Evolutionary conservation across 768 basidiomycete genomes (phyloP).

Genomic region (Xerocomellus amylosporus): DNA sequence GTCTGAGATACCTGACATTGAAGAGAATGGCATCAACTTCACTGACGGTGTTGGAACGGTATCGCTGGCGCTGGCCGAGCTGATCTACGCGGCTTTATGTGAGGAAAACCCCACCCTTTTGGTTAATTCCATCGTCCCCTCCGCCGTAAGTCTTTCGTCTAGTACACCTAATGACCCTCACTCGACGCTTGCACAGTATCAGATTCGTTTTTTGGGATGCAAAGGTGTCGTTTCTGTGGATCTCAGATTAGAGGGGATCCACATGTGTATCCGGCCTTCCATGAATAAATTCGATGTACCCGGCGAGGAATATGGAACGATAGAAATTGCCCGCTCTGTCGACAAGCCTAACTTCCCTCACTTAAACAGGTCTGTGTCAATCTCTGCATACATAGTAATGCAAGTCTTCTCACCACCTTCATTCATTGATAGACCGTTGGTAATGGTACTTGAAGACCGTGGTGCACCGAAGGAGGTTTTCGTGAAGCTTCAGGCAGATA

Average conservation of each 20-base stretch:
- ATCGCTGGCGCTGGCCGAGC: slow-evolving; percentile 51
- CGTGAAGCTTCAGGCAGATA: slow-evolving; percentile 57
- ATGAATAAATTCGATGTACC: slow-evolving; percentile 74
- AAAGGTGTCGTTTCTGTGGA: slow-evolving; percentile 82
- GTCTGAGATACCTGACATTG: slow-evolving; percentile 60
- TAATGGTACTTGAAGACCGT: slow-evolving; percentile 78
- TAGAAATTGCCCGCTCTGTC: slow-evolving; percentile 73
- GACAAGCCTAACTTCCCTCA: slow-evolving; percentile 58
- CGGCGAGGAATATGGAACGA: slow-evolving; percentile 47
- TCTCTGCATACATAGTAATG: not conserved
- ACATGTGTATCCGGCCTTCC: slow-evolving; percentile 68
- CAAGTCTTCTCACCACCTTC: not conserved
- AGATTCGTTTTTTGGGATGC: slow-evolving; percentile 80
- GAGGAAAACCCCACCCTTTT: slow-evolving; percentile 37
- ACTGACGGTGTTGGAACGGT: slow-evolving; percentile 86
- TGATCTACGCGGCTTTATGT: slow-evolving; percentile 59
- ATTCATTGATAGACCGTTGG: slow-evolving; percentile 50
- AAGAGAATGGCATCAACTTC: slow-evolving; percentile 42
- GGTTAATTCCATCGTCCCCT: slow-evolving; percentile 44
- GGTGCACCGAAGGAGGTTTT: slow-evolving; percentile 60
- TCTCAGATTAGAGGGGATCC: slow-evolving; percentile 46
- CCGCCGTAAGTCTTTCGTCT: slow-evolving; percentile 47
- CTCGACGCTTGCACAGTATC: slow-evolving; percentile 45
- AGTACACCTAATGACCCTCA: not conserved
- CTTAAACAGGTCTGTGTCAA: slow-evolving; percentile 68